phyloP scores from a whole-genome alignment of 2,329 filamentous ascomycete species.

The Paracorniculantispora psalliotae region DNA sequence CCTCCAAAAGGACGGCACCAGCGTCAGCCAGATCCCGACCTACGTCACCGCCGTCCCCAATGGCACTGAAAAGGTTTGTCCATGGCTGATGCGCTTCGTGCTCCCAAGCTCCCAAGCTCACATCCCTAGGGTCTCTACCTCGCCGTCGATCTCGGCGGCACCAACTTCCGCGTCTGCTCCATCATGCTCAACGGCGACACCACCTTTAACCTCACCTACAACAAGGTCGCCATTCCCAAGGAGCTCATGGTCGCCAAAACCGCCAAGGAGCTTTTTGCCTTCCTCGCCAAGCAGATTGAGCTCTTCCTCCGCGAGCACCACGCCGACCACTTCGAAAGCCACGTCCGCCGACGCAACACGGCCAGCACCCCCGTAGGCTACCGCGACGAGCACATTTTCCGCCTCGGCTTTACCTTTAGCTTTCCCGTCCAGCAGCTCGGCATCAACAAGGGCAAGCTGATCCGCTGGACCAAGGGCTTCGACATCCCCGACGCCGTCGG shows the following conservation, averaged over 20 bases:
- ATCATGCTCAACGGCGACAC: slow-evolving; percentile 90
- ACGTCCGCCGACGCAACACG: slow-evolving; percentile 60
- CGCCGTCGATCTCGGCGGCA: slow-evolving; percentile 95
- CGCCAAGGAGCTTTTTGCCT: slow-evolving; percentile 81
- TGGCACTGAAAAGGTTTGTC: slow-evolving; percentile 85
- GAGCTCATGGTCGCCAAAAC: slow-evolving; percentile 87
- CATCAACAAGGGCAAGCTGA: slow-evolving; percentile 90
- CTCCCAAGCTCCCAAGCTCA: neutral
- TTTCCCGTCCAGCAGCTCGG: slow-evolving; percentile 92
- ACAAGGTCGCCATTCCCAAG: slow-evolving; percentile 85
- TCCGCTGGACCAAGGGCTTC: slow-evolving; percentile 98
- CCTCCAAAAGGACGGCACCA: slow-evolving; percentile 69
- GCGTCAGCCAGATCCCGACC: slow-evolving; percentile 91
- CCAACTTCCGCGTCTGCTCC: slow-evolving; percentile 97
- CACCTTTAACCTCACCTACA: slow-evolving; percentile 89
- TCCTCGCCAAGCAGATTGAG: slow-evolving; percentile 90
- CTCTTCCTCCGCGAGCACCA: slow-evolving; percentile 83
- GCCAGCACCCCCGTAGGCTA: slow-evolving; percentile 54
- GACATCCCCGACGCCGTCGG: slow-evolving; percentile 93
- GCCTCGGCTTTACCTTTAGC: slow-evolving; percentile 97
- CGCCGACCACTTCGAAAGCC: slow-evolving; percentile 73
- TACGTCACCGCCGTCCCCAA: slow-evolving; percentile 95
- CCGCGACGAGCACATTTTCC: slow-evolving; percentile 74
- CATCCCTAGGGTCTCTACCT: slow-evolving; percentile 75
- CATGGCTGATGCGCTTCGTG: slow-evolving; percentile 14